phyloP scores from a whole-genome alignment of 306 rosid genomes.

The Cicer bijugum region DNA sequence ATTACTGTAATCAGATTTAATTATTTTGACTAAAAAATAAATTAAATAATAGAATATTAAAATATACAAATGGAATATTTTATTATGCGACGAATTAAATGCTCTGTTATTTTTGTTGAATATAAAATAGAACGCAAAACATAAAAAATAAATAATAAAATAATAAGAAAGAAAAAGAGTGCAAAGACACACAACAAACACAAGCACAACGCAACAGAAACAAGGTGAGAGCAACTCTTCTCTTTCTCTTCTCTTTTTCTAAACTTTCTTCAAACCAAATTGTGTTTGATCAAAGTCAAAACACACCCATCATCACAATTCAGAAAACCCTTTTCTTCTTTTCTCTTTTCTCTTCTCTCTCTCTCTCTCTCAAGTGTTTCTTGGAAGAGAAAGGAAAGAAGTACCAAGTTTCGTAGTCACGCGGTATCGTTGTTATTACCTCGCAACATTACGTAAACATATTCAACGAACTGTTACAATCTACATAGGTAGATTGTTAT shows the following conservation, averaged over 20 bases:
- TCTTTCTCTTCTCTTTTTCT: slow-evolving; percentile 20
- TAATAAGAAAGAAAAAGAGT: slow-evolving; percentile 23
- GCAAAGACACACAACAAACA: slow-evolving; percentile 6
- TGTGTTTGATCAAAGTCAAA: slow-evolving; percentile 52
- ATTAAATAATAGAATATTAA: too few species aligned
- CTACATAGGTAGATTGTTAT: slow-evolving; percentile 31
- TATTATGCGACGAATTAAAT: too few species aligned
- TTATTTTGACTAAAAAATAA: too few species aligned
- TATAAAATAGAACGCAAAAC: too few species aligned
- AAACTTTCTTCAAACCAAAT: slow-evolving; percentile 20
- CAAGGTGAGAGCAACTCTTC: neutral
- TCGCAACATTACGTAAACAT: slow-evolving; percentile 37
- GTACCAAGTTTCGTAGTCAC: slow-evolving; percentile 31
- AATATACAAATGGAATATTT: too few species aligned
- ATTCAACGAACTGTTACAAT: neutral
- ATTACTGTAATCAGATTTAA: too few species aligned
- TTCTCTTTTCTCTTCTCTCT: neutral
- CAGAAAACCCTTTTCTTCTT: neutral
- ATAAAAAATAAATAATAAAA: too few species aligned
- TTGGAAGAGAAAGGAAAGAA: slow-evolving; percentile 15
- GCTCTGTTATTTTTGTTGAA: too few species aligned
- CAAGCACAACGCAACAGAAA: neutral
- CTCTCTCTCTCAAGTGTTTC: slow-evolving; percentile 21
- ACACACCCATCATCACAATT: slow-evolving; percentile 33
- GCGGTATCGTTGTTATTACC: slow-evolving; percentile 45